A percentile compares a stretch with the other conserved stretches of the same genome.
phyloP scores from a whole-genome alignment of 441 rosid species.

The Hura crepitans region DNA sequence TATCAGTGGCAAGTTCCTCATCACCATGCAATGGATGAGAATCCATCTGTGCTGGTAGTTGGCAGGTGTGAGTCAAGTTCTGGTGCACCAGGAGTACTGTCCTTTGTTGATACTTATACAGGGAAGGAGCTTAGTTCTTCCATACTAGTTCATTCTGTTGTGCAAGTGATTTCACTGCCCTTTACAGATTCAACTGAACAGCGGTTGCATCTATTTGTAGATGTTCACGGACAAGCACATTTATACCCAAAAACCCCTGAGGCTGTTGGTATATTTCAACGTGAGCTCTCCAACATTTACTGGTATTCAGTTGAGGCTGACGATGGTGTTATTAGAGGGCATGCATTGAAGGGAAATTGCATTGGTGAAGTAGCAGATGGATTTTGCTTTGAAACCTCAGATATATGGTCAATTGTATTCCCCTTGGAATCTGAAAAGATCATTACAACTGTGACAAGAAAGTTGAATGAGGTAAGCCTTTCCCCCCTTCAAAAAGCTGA shows the following conservation, averaged over 20 bases:
- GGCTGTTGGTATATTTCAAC: conserved; percentile 59
- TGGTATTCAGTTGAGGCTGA: conserved; percentile 85
- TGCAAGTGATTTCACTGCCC: conserved; percentile 80
- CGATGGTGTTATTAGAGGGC: conserved; percentile 70
- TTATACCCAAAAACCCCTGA: conserved; percentile 81
- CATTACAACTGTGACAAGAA: conserved; percentile 62
- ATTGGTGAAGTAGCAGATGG: conserved; percentile 51
- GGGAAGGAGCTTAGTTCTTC: conserved; percentile 66
- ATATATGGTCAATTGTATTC: conserved; percentile 86
- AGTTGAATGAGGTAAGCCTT: conserved; percentile 79
- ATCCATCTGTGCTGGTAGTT: conserved; percentile 87
- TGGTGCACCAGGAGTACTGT: conserved; percentile 62
- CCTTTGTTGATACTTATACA: conserved; percentile 82
- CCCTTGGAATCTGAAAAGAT: conserved; percentile 91
- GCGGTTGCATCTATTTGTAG: conserved; percentile 80
- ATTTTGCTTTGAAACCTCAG: conserved; percentile 71
- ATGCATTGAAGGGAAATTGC: conserved; percentile 60
- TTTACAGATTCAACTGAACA: conserved; percentile 86
- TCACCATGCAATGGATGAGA: conserved; percentile 94
- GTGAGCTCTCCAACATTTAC: conserved; percentile 68
- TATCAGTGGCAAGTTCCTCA: conserved; percentile 97
- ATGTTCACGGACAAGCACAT: conserved; percentile 61
- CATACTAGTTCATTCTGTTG: conserved; percentile 62
- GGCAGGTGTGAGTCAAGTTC: conserved; percentile 66
- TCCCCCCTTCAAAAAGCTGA: background rate